Conservation (phyloP, 148 eudicot species). For the Silene latifolia region DNA sequence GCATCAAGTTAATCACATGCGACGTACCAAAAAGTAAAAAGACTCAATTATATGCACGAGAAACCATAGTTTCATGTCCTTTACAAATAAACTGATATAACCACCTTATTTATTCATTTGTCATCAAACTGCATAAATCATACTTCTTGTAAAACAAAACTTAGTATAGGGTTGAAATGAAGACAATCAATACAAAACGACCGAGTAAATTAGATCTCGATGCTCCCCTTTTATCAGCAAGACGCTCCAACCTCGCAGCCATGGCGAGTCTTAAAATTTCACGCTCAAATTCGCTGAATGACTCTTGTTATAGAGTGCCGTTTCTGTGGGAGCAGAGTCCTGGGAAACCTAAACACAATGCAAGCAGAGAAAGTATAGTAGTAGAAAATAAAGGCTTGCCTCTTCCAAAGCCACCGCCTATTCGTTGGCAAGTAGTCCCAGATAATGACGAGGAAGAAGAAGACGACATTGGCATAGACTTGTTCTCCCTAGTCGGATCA, state of each 20-base stretch:
- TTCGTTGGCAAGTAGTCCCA: constrained; percentile 35
- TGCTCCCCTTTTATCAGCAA: constrained; percentile 59
- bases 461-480: constrained; percentile 35
- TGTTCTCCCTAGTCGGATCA: constrained; percentile 53
- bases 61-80: constrained; percentile 10
- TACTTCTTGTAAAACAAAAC: background rate
- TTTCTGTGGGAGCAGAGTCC: constrained; percentile 78
- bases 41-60: constrained; percentile 18
- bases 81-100: constrained; percentile 21
- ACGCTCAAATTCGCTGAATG: constrained; percentile 17
- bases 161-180: constrained; percentile 8
- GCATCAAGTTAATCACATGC: constrained; percentile 14
- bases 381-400: constrained; percentile 27
- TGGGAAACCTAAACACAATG: constrained; percentile 53
- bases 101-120: constrained; percentile 2
- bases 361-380: background rate
- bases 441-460: constrained; percentile 16
- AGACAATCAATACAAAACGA: constrained; percentile 27
- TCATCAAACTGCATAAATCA: background rate
- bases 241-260: constrained; percentile 29
- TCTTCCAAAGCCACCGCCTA: constrained; percentile 55
- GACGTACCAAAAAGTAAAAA: constrained; percentile 18
- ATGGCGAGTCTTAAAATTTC: constrained; percentile 6
- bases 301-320: constrained; percentile 47
- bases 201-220: constrained; percentile 47